A percentile compares a stretch with the other conserved stretches of the same genome.
Conservation (phyloP, 1,284 basidiomycete genomes). For the Heterobasidion parviporum region DNA sequence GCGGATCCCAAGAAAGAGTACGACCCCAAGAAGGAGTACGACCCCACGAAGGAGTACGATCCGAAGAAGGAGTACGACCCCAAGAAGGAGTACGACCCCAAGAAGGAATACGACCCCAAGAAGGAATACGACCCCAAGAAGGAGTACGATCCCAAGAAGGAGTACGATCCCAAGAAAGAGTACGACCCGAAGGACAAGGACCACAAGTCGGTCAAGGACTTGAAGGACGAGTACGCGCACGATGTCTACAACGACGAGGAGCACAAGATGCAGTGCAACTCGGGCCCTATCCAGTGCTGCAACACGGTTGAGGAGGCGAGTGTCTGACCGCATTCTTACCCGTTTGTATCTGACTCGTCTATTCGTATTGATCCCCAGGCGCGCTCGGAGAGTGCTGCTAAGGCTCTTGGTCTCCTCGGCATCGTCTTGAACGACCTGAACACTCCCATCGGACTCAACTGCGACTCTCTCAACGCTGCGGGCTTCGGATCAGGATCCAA, state of each 20-base stretch:
- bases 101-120: neutral
- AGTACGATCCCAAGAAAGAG: neutral
- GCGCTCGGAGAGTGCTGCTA: neutral
- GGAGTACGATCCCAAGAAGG: neutral
- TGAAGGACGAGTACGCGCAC: neutral
- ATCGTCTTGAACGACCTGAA: neutral
- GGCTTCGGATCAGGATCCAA: neutral
- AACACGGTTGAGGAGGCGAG: neutral
- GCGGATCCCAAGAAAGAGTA: neutral
- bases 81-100: neutral
- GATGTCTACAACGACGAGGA: neutral
- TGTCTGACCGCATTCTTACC: neutral
- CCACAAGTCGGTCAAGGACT: neutral
- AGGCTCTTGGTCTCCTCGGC: neutral
- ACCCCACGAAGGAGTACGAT: neutral
- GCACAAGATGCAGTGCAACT: neutral
- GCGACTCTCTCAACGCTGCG: neutral
- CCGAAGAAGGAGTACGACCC: neutral
- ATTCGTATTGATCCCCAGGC: neutral
- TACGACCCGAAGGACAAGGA: neutral
- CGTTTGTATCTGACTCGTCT: neutral
- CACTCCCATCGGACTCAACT: neutral
- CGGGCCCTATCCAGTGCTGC: neutral
- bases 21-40: neutral
- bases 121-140: neutral